Evolutionary conservation across 768 basidiomycete genomes (phyloP), one percentile per base, ranked within the genome.

Genomic region (Leccinum sublutescens): DNA sequence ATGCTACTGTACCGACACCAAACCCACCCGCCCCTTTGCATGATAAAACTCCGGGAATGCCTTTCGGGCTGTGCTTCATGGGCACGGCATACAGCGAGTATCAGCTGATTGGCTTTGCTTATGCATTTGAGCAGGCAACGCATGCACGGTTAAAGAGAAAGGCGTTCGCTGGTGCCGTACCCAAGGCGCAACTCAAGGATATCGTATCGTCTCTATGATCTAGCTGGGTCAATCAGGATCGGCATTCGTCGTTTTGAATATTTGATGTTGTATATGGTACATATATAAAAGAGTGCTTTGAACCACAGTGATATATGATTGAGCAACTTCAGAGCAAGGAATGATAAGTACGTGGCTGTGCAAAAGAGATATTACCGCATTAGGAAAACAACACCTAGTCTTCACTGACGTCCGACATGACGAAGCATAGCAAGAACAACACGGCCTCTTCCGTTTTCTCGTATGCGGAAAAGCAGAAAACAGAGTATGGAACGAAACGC

Each of bases 381-480:
- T 52, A 55, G 49, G 40, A 21, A 52, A 50, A 9, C 36, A 38
- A 45, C 25, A 25, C 12, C n/a, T 3, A 12, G 14, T n/a, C 17
- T 14, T 1, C 6, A 8, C 34, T 14, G 12, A 57, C 27, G 5
- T 43, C 27, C 38, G 33, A 50, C 64, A 92, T 92, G 91, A 91
- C 91, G 55, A 93, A 92, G 74, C 91, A 93, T 69, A 89, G 87
- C 80, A 93, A 91, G 75, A 93, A 93, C 71, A 92, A 92, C 66
- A 93, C 91, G 4, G 91, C 91, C 4, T 92, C 90, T 8, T 92
- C 90, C 0, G 89, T 92, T 55, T 93, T 93, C 74, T 92, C 90
- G 31, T 93, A 94, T 66, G 92, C 91, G 6, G 93, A 95, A 70
- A 88, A 91, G 75, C 89, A 90, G 70, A 91, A 85, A 71, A 69